Evolutionary conservation across 306 rosid genomes (phyloP), one percentile per base, ranked within the genome.

Genomic region (Senna tora): DNA sequence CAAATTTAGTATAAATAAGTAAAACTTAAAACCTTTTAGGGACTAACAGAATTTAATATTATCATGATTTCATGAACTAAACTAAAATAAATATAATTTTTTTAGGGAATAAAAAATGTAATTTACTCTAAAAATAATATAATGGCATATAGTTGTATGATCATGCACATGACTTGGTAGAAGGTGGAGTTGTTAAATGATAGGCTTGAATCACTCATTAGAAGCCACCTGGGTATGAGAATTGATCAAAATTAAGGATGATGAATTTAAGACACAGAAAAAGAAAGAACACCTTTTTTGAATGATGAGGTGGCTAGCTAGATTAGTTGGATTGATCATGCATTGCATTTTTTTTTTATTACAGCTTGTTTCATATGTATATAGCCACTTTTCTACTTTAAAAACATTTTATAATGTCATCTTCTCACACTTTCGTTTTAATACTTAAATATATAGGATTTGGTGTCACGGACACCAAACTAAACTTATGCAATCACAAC

Each of bases 221-320:
- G 17, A 34, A 34, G 64, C 61, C 74, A 52, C 51, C 13, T 53
- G 74, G 63, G n/a, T n/a, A n/a, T 19, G 17, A 20, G 74, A 69
- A 54, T 17, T 38, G 59, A 67, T 33, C 45, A 49, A 66, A 66
- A 15, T n/a, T n/a, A n/a, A n/a, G n/a, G n/a, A n/a, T 10, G 6
- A 34, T 66, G 19, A 32, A 32, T 30, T 67, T 30, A 56, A 13
- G 5, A 28, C 15, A 28, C 15, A 33, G 45, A 4, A 46, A 67
- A 32, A 47, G 45, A 66, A 51, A 9, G 53, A 16, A 36, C 59
- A 17, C 72, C 47, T 16, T 10, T 49, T 30, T 67, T 67, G 43
- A 66, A 15, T 16, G 19, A 49, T 30, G 1, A 25, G 30, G 59
- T 5, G 3, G 30, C 30, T 25, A 25, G 17, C 59, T 53, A 42